phyloP scores from a whole-genome alignment of 805 yeast species.

The Saccharomycopsis olivae region DNA sequence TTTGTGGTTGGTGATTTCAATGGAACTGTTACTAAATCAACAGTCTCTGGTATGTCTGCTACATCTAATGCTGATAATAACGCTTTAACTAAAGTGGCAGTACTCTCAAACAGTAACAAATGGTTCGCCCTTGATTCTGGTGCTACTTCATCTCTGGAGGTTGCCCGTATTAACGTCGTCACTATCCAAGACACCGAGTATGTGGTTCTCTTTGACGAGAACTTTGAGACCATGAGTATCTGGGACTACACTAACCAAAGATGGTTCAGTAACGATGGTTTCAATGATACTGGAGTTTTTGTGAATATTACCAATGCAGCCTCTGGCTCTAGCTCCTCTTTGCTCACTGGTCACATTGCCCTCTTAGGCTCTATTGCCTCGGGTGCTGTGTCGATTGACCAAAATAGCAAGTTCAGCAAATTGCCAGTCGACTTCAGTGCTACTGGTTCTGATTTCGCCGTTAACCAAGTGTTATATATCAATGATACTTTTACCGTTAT shows the following conservation, averaged over 20 bases:
- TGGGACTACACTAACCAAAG: conserved; percentile 33
- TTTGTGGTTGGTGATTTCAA: conserved; percentile 38
- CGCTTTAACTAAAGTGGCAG: conserved; percentile 28
- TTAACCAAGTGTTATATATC: conserved; percentile 13
- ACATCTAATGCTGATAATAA: conserved; percentile 25
- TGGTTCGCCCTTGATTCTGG: conserved; percentile 26
- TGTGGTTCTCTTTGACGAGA: conserved; percentile 28
- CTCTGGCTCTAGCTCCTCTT: conserved; percentile 19
- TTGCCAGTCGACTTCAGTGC: conserved; percentile 21
- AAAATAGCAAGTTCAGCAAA: conserved; percentile 19
- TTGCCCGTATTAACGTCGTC: conserved; percentile 24
- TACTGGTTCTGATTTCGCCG: neutral
- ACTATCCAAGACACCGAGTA: conserved; percentile 31
- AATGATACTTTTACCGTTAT: conserved; percentile 12
- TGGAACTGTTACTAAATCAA: conserved; percentile 24
- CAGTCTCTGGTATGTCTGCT: conserved; percentile 21
- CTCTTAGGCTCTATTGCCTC: conserved; percentile 16
- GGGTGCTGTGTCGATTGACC: conserved; percentile 20
- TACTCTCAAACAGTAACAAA: conserved; percentile 26
- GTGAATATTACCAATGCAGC: conserved; percentile 26
- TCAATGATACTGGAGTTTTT: conserved; percentile 14
- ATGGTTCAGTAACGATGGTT: conserved; percentile 26
- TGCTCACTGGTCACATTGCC: conserved; percentile 23
- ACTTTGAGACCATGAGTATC: conserved; percentile 16
- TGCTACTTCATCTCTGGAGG: conserved; percentile 5